Conservation (phyloP, 306 rosid species). For the Gillenia trifoliata region DNA sequence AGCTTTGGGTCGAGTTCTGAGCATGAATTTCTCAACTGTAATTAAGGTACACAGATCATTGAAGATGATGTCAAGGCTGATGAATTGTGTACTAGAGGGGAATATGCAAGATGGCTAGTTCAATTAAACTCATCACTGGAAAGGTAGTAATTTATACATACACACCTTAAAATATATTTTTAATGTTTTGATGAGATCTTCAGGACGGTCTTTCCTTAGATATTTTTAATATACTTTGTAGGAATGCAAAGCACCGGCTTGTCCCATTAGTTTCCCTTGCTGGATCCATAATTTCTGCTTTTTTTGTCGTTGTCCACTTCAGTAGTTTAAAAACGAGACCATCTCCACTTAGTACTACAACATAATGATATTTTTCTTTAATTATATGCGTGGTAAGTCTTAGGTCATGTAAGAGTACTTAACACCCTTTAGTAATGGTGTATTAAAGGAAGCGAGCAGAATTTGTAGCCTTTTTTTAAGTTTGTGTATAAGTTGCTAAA, state of each 20-base stretch:
- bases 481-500: no score
- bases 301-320: slow-evolving; percentile 58
- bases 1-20: slow-evolving; percentile 28
- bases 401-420: no score
- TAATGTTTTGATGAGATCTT: neutral
- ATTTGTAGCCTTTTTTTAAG: no score
- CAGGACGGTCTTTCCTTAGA: slow-evolving; percentile 10
- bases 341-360: no score
- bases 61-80: slow-evolving; percentile 67
- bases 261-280: slow-evolving; percentile 54
- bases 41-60: slow-evolving; percentile 67
- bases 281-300: slow-evolving; percentile 57
- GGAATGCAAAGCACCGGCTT: slow-evolving; percentile 61
- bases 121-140: slow-evolving; percentile 55
- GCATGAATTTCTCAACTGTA: slow-evolving; percentile 30
- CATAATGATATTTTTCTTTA: no score
- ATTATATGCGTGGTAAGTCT: no score
- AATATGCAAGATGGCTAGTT: slow-evolving; percentile 89
- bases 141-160: slow-evolving; percentile 46
- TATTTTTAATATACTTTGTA: slow-evolving; percentile 32
- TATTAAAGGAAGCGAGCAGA: no score
- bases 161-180: slow-evolving; percentile 8
- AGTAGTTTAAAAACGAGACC: no score
- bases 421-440: no score
- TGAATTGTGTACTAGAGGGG: slow-evolving; percentile 90